A percentile compares a stretch with the other conserved stretches of the same genome.
Evolutionary conservation across 2,329 filamentous ascomycete genomes (phyloP).

Genomic region (Pyricularia grisea): DNA sequence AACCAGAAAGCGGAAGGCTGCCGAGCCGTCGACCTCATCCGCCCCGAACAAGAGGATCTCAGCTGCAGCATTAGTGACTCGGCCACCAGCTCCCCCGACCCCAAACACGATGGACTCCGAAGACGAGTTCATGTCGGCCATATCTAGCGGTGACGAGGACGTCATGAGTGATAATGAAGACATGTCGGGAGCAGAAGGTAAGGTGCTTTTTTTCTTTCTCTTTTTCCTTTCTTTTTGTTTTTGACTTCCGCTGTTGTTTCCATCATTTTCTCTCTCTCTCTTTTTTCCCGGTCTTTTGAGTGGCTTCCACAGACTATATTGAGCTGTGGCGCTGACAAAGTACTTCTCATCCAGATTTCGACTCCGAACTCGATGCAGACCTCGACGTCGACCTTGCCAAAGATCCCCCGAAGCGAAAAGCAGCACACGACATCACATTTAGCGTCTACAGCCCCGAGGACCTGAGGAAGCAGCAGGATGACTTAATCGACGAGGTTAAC

Average conservation of each 20-base stretch:
- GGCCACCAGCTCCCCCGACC: conserved; percentile 42
- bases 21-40: conserved; percentile 51
- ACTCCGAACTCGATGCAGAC: conserved; percentile 44
- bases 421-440: conserved; percentile 76
- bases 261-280: not conserved
- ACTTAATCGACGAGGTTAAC: conserved; percentile 82
- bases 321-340: not conserved
- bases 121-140: conserved; percentile 81
- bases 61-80: conserved; percentile 25
- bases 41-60: conserved; percentile 44
- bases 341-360: conserved; percentile 23
- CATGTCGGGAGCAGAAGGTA: conserved; percentile 43
- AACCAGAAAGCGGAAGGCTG: conserved; percentile 54
- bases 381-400: conserved; percentile 42
- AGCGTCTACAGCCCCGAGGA: conserved; percentile 71
- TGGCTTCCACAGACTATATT: no score
- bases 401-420: conserved; percentile 62
- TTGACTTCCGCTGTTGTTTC: not conserved
- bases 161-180: conserved; percentile 67
- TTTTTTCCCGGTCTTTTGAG: no score
- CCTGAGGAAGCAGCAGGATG: conserved; percentile 77
- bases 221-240: not conserved
- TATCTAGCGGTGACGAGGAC: conserved; percentile 63
- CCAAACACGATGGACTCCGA: conserved; percentile 82
- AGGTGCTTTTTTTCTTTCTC: conserved; percentile 7